These are phyloP conservation scores for Boletus rubroflammeus DNA, from an alignment of 768 basidiomycete genomes.

Conservation along the genomic window DNA sequence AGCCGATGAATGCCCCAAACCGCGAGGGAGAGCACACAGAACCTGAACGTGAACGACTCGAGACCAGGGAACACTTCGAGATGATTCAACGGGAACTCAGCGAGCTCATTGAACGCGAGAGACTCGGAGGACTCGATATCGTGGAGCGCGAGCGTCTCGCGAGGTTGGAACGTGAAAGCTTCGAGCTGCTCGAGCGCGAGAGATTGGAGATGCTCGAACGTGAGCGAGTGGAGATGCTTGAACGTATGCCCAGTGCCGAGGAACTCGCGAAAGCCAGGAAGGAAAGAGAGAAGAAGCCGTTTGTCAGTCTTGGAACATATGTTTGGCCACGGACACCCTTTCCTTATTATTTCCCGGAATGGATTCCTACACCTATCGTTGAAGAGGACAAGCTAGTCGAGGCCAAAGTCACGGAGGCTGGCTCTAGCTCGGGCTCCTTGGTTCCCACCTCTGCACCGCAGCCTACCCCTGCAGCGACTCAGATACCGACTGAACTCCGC, in stretches of 20 bases:
- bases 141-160: constrained; percentile 30
- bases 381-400: constrained; percentile 26
- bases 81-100: constrained; percentile 32
- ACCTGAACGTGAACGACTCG: constrained; percentile 26
- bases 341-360: constrained; percentile 34
- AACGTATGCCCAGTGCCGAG: constrained; percentile 32
- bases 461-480: constrained; percentile 6
- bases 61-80: constrained; percentile 26
- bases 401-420: constrained; percentile 17
- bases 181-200: constrained; percentile 30
- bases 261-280: constrained; percentile 31
- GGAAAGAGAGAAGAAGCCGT: constrained; percentile 28
- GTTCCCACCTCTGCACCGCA: constrained; percentile 8
- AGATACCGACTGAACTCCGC: constrained; percentile 30
- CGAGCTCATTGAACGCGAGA: constrained; percentile 30
- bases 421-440: constrained; percentile 31
- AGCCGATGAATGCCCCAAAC: constrained; percentile 10
- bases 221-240: constrained; percentile 30
- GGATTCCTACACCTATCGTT: constrained; percentile 27
- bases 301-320: constrained; percentile 28
- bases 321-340: constrained; percentile 32
- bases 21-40: constrained; percentile 24
- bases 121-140: constrained; percentile 26
- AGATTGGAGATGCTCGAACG: constrained; percentile 30
- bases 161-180: constrained; percentile 28